Conservation (phyloP, 208 protist genomes). For the Trypanosoma scelopori region DNA sequence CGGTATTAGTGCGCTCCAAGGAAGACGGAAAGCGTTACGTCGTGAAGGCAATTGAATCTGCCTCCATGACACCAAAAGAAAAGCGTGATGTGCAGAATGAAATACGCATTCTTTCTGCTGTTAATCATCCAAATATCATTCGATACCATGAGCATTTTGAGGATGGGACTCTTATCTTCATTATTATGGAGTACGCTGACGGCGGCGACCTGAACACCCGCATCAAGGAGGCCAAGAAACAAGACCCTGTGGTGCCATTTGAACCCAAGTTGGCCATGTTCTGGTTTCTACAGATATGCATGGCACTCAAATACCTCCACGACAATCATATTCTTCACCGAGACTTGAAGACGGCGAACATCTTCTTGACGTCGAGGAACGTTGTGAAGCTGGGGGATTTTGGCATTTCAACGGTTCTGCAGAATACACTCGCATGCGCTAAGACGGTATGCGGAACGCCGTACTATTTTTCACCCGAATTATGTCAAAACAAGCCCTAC, state of each 20-base stretch:
- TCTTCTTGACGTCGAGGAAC: slow-evolving; percentile 88
- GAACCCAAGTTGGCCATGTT: slow-evolving; percentile 88
- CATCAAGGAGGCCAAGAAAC: slow-evolving; percentile 89
- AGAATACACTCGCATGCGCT: slow-evolving; percentile 90
- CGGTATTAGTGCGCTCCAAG: slow-evolving; percentile 87
- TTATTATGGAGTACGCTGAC: slow-evolving; percentile 93
- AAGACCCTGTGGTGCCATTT: slow-evolving; percentile 65
- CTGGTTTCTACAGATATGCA: slow-evolving; percentile 91
- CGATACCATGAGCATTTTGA: slow-evolving; percentile 91
- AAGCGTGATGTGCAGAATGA: slow-evolving; percentile 92
- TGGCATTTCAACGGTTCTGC: slow-evolving; percentile 92
- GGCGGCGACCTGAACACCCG: slow-evolving; percentile 86
- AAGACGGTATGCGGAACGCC: slow-evolving; percentile 95
- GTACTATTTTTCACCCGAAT: slow-evolving; percentile 96
- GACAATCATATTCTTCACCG: slow-evolving; percentile 92
- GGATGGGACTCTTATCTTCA: slow-evolving; percentile 87
- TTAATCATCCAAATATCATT: slow-evolving; percentile 93
- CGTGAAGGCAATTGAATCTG: slow-evolving; percentile 90
- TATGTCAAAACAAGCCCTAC: slow-evolving; percentile 94
- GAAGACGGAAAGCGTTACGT: slow-evolving; percentile 89
- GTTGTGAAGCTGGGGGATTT: slow-evolving; percentile 91
- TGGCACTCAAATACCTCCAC: slow-evolving; percentile 92
- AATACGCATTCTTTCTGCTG: slow-evolving; percentile 88
- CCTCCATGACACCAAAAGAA: slow-evolving; percentile 88
- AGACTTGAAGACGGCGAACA: slow-evolving; percentile 91